Conservation (phyloP, 2,329 filamentous ascomycete species). For the Cladosporium velox region DNA sequence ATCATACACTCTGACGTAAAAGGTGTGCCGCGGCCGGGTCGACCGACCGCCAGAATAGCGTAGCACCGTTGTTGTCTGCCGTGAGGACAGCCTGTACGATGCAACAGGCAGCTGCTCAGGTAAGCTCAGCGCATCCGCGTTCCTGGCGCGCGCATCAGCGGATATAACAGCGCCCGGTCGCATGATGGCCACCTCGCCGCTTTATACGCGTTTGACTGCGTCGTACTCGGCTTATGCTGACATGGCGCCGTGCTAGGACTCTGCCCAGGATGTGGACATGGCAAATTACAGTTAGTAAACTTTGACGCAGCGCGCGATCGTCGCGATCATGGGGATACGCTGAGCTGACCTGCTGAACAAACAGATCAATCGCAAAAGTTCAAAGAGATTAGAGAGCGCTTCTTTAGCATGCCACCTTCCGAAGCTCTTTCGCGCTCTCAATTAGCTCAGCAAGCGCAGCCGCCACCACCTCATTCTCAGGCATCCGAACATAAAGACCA, state of each 20-base stretch:
- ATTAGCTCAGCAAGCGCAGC: slow-evolving; percentile 30
- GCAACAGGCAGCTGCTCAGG: slow-evolving; percentile 15
- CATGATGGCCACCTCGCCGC: not conserved
- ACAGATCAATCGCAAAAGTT: slow-evolving; percentile 10
- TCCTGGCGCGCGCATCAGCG: not conserved
- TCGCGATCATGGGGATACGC: not conserved
- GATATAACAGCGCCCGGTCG: not conserved
- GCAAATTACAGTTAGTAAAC: slow-evolving; percentile 15
- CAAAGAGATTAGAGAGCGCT: slow-evolving; percentile 18
- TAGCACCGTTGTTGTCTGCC: slow-evolving; percentile 8
- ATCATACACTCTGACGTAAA: slow-evolving; percentile 9
- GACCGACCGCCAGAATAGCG: not conserved
- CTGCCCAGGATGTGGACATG: slow-evolving; percentile 9
- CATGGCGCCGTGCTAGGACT: slow-evolving; percentile 8
- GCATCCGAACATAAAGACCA: slow-evolving; percentile 41
- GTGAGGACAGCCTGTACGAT: slow-evolving; percentile 10
- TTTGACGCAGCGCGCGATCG: not conserved
- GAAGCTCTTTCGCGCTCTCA: slow-evolving; percentile 32
- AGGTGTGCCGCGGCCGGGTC: not conserved
- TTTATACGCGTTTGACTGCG: not conserved
- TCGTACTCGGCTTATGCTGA: slow-evolving; percentile 11
- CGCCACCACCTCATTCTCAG: slow-evolving; percentile 31
- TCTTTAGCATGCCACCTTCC: slow-evolving; percentile 11
- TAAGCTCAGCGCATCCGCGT: slow-evolving; percentile 4
- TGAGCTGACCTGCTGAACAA: not conserved